phyloP scores from a whole-genome alignment of 2,329 filamentous ascomycete genomes.

The Cytospora chrysosperma region DNA sequence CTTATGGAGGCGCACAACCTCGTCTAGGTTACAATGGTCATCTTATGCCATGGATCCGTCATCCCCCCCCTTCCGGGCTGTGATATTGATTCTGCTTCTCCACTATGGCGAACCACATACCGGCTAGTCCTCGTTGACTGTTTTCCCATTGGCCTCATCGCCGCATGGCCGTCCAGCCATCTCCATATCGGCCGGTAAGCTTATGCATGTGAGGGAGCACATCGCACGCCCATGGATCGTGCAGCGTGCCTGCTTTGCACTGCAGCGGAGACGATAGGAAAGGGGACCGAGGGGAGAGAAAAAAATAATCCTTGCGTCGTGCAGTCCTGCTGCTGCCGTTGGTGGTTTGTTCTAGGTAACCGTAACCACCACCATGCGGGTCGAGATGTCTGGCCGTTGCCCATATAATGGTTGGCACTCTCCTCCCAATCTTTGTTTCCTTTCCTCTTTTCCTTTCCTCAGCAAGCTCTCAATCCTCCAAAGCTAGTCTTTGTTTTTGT shows the following conservation, averaged over 20 bases:
- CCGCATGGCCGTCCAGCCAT: constrained; percentile 19
- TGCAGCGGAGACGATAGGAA: constrained; percentile 16
- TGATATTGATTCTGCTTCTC: constrained; percentile 29
- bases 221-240: constrained; percentile 20
- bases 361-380: constrained; percentile 29
- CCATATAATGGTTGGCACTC: constrained; percentile 42
- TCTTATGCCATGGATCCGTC: background rate
- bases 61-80: constrained; percentile 19
- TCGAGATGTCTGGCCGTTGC: constrained; percentile 35
- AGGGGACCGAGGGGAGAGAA: constrained; percentile 27
- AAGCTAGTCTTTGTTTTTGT: constrained; percentile 51
- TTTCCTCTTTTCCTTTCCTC: constrained; percentile 49
- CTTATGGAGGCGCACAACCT: background rate
- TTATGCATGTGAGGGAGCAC: constrained; percentile 20
- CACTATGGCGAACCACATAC: constrained; percentile 15
- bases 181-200: constrained; percentile 20
- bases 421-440: constrained; percentile 39
- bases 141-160: constrained; percentile 30
- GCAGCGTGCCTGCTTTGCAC: constrained; percentile 17
- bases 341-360: constrained; percentile 27
- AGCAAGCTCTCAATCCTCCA: constrained; percentile 63
- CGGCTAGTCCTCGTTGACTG: constrained; percentile 6
- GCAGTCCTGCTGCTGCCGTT: constrained; percentile 21
- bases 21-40: constrained; percentile 11
- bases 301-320: background rate